Base-by-base conservation (phyloP, 164 flowering plant species). In the Vitis riparia region DNA sequence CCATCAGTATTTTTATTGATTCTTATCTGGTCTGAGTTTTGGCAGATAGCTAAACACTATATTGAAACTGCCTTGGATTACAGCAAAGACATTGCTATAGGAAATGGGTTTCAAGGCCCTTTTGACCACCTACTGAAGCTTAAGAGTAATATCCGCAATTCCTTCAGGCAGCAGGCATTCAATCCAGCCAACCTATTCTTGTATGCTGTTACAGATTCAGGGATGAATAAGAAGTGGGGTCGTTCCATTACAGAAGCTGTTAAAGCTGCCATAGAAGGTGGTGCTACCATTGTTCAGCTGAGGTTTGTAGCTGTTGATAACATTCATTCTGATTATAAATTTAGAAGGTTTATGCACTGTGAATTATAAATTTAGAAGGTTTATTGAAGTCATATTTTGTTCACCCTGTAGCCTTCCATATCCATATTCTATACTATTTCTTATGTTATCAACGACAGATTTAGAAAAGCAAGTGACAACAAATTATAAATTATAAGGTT, bases 161-260 rank as follows among this genome's bases (percentile, higher is more conserved):
- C 75, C 49, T 19, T 57, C 53, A 64, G 64, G 61, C 75, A 62
- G 12, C 63, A 49, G 48, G 68, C 67, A 14, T 93, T 93, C 65
- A 75, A 84, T 70, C 92, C 97, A 53, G 75, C 55, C 65, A 82
- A 82, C 78, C 83, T 96, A 15, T 82, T 93, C 55, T 72, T 96
- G 63, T 96, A 93, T 81, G 98, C 95, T 71, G 88, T 96, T 37
- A 93, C 97, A 1, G 98, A 95, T 78, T 89, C 97, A 3, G 53
- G 91, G 67, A 90, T 91, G 98, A 95, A 91, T 77, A 79, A 76
- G 67, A 91, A 80, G 73, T 93, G 98, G 98, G 89, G 83, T 11
- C 94, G 85, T 29, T 86, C 97, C 50, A 89, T 91, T 32, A 63
- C 78, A n/a, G 92, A 90, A 77, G 96, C 93, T 73, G 98, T 93